Conservation (phyloP, 495 filamentous ascomycete genomes). For the Hypoxylon intermedium region DNA sequence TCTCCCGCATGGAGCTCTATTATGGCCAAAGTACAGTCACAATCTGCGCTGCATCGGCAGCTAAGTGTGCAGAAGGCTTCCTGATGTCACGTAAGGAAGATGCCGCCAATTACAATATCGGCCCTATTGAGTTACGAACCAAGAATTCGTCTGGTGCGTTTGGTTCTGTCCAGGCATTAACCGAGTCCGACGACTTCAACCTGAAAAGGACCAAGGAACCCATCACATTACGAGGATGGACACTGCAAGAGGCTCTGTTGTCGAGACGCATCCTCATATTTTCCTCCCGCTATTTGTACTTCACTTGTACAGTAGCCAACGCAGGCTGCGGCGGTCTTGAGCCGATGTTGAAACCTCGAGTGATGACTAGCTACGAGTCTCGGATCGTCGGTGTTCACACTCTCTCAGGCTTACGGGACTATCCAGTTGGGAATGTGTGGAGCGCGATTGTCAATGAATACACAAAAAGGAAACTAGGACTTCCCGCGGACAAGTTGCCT, state of each 20-base stretch:
- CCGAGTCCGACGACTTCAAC: constrained; percentile 15
- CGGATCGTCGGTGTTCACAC: constrained; percentile 15
- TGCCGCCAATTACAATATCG: constrained; percentile 6
- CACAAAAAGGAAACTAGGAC: constrained; percentile 15
- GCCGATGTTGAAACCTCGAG: constrained; percentile 6
- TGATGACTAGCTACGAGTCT: constrained; percentile 20
- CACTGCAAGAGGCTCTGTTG: constrained; percentile 35
- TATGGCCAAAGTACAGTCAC: constrained; percentile 31
- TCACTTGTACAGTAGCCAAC: constrained; percentile 26
- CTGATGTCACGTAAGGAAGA: constrained; percentile 16
- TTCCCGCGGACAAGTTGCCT: constrained; percentile 27
- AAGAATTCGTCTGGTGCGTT: constrained; percentile 6
- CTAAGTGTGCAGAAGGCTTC: constrained; percentile 24
- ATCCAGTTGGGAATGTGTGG: constrained; percentile 19
- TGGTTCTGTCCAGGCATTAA: constrained; percentile 16
- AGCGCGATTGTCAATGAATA: constrained; percentile 15
- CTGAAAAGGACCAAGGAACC: constrained; percentile 12
- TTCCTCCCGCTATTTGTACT: constrained; percentile 22
- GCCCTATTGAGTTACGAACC: constrained; percentile 15
- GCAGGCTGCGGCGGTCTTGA: constrained; percentile 24
- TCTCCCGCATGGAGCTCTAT: constrained; percentile 35
- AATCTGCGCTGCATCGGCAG: constrained; percentile 31
- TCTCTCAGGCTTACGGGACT: constrained; percentile 16
- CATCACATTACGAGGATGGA: constrained; percentile 35
- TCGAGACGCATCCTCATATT: constrained; percentile 37